phyloP scores from a whole-genome alignment of 1,284 basidiomycete species.

The Austroboletus niveus region DNA sequence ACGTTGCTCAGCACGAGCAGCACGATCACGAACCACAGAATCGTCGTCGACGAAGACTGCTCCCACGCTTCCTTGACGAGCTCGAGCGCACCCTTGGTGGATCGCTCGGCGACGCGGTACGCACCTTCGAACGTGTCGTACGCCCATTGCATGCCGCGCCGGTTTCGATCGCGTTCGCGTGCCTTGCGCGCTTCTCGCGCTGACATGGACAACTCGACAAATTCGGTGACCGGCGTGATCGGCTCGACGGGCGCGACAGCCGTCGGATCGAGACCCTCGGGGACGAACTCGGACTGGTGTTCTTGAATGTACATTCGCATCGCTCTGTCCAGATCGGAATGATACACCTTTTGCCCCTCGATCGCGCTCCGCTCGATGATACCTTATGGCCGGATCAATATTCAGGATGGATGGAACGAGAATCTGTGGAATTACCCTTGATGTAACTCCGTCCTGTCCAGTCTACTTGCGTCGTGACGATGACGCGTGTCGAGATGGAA shows the following conservation, averaged over 20 bases:
- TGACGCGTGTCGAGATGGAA: conserved; percentile 69
- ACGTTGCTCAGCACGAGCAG: conserved; percentile 74
- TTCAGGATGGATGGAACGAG: neutral
- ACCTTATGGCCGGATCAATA: conserved; percentile 43
- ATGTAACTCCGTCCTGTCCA: conserved; percentile 98
- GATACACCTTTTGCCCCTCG: conserved; percentile 94
- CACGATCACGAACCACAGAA: conserved; percentile 72
- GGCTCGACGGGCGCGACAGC: conserved; percentile 40
- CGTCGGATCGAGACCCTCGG: conserved; percentile 69
- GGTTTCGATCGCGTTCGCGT: conserved; percentile 65
- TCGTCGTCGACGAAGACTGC: conserved; percentile 62
- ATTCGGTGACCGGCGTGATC: conserved; percentile 21
- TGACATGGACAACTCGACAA: conserved; percentile 11
- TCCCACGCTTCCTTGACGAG: conserved; percentile 75
- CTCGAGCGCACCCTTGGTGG: conserved; percentile 67
- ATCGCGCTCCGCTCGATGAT: conserved; percentile 92
- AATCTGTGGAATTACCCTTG: conserved; percentile 58
- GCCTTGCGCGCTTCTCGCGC: conserved; percentile 39
- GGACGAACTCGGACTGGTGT: conserved; percentile 87
- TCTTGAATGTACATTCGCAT: conserved; percentile 88
- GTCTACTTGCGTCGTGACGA: conserved; percentile 91
- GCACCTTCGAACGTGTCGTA: conserved; percentile 81
- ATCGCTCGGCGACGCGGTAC: conserved; percentile 64
- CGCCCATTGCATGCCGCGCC: conserved; percentile 78
- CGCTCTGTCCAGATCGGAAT: conserved; percentile 78